Evolutionary conservation across 495 filamentous ascomycete genomes (phyloP).

Genomic region (Penicillium silybi): DNA sequence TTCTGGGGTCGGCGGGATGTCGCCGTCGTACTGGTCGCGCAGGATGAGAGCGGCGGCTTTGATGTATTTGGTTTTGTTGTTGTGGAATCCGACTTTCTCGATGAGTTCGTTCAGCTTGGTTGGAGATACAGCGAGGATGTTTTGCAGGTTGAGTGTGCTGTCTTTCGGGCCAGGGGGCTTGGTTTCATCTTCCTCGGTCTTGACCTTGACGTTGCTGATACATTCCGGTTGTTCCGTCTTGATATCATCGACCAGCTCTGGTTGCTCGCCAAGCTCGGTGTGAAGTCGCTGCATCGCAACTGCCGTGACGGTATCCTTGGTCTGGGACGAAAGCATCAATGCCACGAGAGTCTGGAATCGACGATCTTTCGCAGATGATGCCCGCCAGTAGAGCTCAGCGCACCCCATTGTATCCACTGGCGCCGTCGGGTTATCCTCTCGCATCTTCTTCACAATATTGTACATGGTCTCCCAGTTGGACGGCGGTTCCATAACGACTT

Average conservation of each 20-base stretch:
- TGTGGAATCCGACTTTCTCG: conserved; percentile 85
- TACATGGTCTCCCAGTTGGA: conserved; percentile 86
- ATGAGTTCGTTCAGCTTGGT: conserved; percentile 74
- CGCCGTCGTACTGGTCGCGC: conserved; percentile 60
- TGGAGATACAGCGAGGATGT: conserved; percentile 71
- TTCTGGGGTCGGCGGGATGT: conserved; percentile 80
- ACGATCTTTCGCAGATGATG: conserved; percentile 50
- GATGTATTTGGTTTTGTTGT: conserved; percentile 91
- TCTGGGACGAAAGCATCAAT: conserved; percentile 95
- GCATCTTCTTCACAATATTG: conserved; percentile 71
- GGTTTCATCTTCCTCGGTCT: conserved; percentile 15
- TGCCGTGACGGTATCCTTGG: conserved; percentile 91
- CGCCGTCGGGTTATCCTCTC: conserved; percentile 64
- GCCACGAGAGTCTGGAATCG: conserved; percentile 90
- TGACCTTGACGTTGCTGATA: conserved; percentile 7
- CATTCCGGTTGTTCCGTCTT: conserved; percentile 13
- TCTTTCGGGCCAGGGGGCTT: conserved; percentile 32
- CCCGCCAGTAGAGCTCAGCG: conserved; percentile 59
- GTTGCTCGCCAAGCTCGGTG: conserved; percentile 56
- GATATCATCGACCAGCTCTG: neutral
- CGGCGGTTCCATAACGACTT: conserved; percentile 59
- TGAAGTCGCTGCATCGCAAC: conserved; percentile 77
- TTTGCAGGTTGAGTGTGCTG: conserved; percentile 65
- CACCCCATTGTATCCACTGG: conserved; percentile 99
- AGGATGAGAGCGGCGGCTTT: conserved; percentile 73